phyloP scores from a whole-genome alignment of 1,139 yeast species.

The Geotrichum siamense region DNA sequence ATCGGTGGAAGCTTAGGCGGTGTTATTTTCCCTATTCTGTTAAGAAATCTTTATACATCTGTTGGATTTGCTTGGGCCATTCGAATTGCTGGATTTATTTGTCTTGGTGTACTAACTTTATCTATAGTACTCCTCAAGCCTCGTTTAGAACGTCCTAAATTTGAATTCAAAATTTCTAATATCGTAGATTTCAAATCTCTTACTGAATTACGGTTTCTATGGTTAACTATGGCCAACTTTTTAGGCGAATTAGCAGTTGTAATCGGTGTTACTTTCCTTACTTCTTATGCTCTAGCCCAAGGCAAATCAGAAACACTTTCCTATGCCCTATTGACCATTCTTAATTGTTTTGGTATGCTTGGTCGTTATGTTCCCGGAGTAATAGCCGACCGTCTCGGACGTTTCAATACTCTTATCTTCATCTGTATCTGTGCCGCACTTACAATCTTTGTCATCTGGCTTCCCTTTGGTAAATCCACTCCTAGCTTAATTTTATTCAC shows the following conservation, averaged over 20 bases:
- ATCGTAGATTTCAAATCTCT: constrained; percentile 33
- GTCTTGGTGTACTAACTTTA: constrained; percentile 38
- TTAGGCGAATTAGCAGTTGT: constrained; percentile 54
- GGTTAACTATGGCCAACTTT: constrained; percentile 40
- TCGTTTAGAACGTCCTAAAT: constrained; percentile 21
- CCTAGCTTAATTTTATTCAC: constrained; percentile 41
- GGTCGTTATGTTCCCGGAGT: constrained; percentile 55
- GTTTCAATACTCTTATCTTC: constrained; percentile 47
- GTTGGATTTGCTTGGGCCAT: constrained; percentile 57
- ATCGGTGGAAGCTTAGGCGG: constrained; percentile 71
- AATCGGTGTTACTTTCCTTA: constrained; percentile 46
- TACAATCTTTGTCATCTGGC: constrained; percentile 42
- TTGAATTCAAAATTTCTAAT: constrained; percentile 4
- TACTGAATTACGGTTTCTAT: constrained; percentile 38
- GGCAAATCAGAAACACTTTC: constrained; percentile 49
- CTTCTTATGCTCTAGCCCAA: constrained; percentile 50
- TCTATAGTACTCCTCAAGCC: constrained; percentile 36
- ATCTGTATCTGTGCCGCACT: constrained; percentile 42
- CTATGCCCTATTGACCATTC: constrained; percentile 42
- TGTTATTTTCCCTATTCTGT: constrained; percentile 52
- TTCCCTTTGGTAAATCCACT: constrained; percentile 43
- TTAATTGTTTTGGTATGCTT: constrained; percentile 52
- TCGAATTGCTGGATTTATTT: constrained; percentile 47
- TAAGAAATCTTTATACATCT: constrained; percentile 44
- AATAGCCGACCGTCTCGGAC: constrained; percentile 49